phyloP scores from a whole-genome alignment of 2,329 filamentous ascomycete genomes.

The Ophiocordyceps robertsii region DNA sequence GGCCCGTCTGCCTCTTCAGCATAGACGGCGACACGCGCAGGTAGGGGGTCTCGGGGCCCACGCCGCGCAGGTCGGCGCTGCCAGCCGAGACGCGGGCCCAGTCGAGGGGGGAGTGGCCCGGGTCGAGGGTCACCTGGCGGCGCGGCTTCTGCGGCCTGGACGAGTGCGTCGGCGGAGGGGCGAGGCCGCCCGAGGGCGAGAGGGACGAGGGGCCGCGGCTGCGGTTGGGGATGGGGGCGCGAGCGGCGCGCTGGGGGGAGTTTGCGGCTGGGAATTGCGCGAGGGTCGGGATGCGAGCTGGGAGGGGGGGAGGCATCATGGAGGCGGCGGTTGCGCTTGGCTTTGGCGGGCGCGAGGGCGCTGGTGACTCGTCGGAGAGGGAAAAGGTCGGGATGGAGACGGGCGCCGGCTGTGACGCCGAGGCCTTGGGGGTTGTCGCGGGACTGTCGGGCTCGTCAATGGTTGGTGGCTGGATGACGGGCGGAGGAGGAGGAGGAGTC shows the following conservation, averaged over 20 bases:
- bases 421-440: constrained; percentile 36
- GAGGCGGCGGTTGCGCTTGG: constrained; percentile 4
- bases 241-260: constrained; percentile 37
- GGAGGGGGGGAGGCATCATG: constrained; percentile 18
- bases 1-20: constrained; percentile 66
- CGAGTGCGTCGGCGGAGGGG: constrained; percentile 41
- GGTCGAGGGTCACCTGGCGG: constrained; percentile 67
- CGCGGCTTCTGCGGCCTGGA: constrained; percentile 40
- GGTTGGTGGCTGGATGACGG: constrained; percentile 11
- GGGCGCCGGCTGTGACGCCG: constrained; percentile 8
- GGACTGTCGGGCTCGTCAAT: constrained; percentile 22
- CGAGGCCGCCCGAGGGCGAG: constrained; percentile 30
- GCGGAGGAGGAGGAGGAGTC: constrained; percentile 16
- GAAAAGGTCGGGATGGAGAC: constrained; percentile 30
- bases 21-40: constrained; percentile 70
- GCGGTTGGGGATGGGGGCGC: constrained; percentile 27
- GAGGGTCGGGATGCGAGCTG: constrained; percentile 18
- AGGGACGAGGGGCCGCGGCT: constrained; percentile 10
- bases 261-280: constrained; percentile 35
- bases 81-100: constrained; percentile 72
- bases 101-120: constrained; percentile 88
- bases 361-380: constrained; percentile 15
- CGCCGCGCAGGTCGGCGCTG: constrained; percentile 51
- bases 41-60: constrained; percentile 37
- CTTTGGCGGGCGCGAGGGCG: not conserved